Evolutionary conservation across 768 basidiomycete genomes (phyloP), one percentile per base, ranked within the genome.

Genomic region (Solioccasus polychromus): DNA sequence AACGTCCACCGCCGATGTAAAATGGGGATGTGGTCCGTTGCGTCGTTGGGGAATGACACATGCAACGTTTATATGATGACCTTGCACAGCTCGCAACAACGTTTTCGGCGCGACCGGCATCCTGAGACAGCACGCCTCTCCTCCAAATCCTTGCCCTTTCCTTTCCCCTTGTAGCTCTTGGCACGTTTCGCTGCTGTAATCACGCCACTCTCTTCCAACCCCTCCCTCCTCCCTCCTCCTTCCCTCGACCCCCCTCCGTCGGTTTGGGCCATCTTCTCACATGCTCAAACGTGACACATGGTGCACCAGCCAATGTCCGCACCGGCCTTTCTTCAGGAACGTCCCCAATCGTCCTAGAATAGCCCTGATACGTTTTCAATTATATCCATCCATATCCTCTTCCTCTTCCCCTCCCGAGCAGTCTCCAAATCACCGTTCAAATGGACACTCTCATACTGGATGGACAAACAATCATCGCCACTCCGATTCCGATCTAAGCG

Each of bases 401-500:
- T 56, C n/a, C n/a, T n/a, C n/a, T n/a, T n/a, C n/a, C n/a, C n/a
- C n/a, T n/a, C n/a, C n/a, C n/a, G n/a, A n/a, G n/a, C n/a, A n/a
- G n/a, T n/a, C 35, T 30, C 39, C 42, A 28, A 38, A 20, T 44
- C 31, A 28, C 29, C 10, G n/a, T 11, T 35, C 8, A 31, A 42
- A 49, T 25, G 44, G 36, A 4, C 31, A 42, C 50, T 44, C 45
- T 18, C 52, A 45, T 52, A 28, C 44, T 46, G 11, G 44, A 45
- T 55, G 43, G 42, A 37, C 46, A 41, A 45, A 47, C n/a, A 35
- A 22, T 55, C 62, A 58, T 46, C 50, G 60, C 57, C 56, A 51
- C 61, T 23, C 32, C 39, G 48, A 53, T 44, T 53, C 55, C 58
- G 52, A 67, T 64, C 63, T 58, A 63, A 53, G 51, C 63, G 62